Conservation (phyloP, 768 basidiomycete genomes). For the Lactarius pseudohatsudake region DNA sequence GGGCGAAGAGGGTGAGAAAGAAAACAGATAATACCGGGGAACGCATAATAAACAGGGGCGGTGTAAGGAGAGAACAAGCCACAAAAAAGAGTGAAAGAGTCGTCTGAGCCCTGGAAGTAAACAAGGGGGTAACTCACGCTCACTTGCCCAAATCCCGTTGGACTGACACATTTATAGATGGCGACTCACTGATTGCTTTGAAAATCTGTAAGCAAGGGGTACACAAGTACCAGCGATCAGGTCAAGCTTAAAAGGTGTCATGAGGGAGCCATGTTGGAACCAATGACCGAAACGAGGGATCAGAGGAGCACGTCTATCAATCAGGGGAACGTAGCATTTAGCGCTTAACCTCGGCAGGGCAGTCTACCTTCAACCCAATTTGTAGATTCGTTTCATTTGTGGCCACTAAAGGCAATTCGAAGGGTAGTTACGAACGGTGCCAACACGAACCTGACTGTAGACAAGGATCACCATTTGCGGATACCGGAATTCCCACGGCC, state of each 20-base stretch:
- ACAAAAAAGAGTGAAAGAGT: background rate
- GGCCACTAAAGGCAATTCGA: conserved; percentile 3
- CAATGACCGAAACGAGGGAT: background rate
- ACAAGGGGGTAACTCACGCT: background rate
- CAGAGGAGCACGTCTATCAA: background rate
- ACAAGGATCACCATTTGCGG: conserved; percentile 7
- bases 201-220: background rate
- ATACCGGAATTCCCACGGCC: background rate
- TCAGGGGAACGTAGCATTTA: background rate
- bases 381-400: conserved; percentile 1
- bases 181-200: no score
- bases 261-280: background rate
- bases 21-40: background rate
- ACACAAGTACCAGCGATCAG: conserved; percentile 3
- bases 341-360: background rate
- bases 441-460: background rate
- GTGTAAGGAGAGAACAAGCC: background rate
- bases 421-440: background rate
- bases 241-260: background rate
- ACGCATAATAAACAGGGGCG: conserved; percentile 2
- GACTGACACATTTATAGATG: background rate
- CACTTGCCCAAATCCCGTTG: background rate
- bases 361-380: background rate
- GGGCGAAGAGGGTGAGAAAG: background rate
- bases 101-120: background rate